Base-by-base conservation (phyloP, 176 grass and related monocot genomes). In the Bromus sterilis region DNA sequence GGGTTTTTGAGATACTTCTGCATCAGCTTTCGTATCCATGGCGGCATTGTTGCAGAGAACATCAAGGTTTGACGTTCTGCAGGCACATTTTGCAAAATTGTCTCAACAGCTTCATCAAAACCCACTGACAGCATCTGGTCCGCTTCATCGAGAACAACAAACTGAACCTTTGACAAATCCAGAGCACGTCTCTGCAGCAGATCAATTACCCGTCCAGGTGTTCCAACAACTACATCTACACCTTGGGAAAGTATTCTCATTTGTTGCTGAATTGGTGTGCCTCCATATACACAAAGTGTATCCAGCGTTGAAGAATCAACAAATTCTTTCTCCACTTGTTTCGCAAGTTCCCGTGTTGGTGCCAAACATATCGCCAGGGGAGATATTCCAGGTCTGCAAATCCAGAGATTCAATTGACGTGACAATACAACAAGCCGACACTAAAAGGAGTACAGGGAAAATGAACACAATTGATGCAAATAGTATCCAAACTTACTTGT, bases 41-140 rank as follows among this genome's bases (percentile, higher is more conserved):
- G 64, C 15, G 97, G 97, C 97, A 99, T 99, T 61, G 97, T 99
- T 15, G 97, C 97, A 66, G 93, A 96, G 80, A 99, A 99, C 97
- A 99, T 99, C 89, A 99, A 83, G 48, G 77, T 90, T 73, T 99
- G 97, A 66, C 88, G 89, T 40, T 96, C 51, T 0, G 34, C 12
- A 32, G 97, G 93, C 57, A 99, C 78, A 26, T 43, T 90, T 40
- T 96, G 78, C 78, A 99, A 80, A 75, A 99, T 99, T 66, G 16
- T 82, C 83, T 99, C 97, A 24, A 99, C 97, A 72, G 88, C 97
- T 84, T 92, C 77, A 74, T 85, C 97, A 91, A 99, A 99, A 24
- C 97, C 97, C 11, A 99, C 97, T 0, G 89, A 89, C 74, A 99
- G 90, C 97, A 99, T 99, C 84, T 96, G 97, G 67, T 99, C 97